Evolutionary conservation across 768 basidiomycete genomes (phyloP).

Genomic region (Pleurotus ostreatus): DNA sequence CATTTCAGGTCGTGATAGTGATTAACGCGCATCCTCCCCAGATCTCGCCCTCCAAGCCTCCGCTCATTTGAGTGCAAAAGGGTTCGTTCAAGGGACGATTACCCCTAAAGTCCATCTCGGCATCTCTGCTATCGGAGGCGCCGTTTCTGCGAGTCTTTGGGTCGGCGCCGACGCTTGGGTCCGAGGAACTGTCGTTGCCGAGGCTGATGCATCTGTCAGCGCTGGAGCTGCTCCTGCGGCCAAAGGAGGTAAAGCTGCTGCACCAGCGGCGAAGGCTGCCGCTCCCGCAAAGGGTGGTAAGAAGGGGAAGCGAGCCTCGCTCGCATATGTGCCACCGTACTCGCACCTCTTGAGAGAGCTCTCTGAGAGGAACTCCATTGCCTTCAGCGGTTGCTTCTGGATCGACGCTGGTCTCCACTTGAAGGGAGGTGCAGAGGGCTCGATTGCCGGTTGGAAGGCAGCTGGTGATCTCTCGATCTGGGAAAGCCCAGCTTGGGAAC

Average conservation of each 20-base stretch:
- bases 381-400: not conserved
- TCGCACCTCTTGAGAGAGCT: not conserved
- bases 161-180: not conserved
- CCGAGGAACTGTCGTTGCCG: not conserved
- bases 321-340: not conserved
- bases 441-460: not conserved
- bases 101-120: not conserved
- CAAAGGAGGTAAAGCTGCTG: not conserved
- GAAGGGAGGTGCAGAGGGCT: not conserved
- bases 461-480: not conserved
- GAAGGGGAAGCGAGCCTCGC: not conserved
- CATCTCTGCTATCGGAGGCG: not conserved
- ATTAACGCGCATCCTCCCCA: not conserved
- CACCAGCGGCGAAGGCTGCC: not conserved
- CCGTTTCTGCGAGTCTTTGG: not conserved
- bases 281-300: not conserved
- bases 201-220: not conserved
- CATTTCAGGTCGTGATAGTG: not conserved
- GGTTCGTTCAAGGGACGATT: not conserved
- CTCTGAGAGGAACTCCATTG: not conserved
- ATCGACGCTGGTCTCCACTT: not conserved
- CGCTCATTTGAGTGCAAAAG: not conserved
- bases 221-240: not conserved
- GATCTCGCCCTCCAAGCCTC: slow-evolving; percentile 1
- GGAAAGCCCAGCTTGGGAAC: not conserved